Percentiles rank a stretch among this genome's conserved stretches.
Evolutionary conservation across 2,329 filamentous ascomycete species (phyloP).

Genomic region (Aureobasidium sp.): DNA sequence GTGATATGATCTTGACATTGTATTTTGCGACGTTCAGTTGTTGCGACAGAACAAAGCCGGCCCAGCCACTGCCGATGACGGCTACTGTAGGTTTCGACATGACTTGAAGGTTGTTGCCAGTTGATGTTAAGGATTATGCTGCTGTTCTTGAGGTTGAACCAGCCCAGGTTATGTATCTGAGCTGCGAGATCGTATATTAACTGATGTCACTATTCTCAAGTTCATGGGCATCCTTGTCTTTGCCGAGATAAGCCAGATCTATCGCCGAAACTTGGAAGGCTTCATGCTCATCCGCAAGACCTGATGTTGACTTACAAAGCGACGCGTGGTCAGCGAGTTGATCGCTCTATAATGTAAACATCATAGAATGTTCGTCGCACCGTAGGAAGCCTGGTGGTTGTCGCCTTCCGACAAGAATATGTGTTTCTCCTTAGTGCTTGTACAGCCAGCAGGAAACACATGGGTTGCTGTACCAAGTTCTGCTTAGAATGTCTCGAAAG

Average conservation of each 20-base stretch:
- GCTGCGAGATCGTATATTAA: not conserved
- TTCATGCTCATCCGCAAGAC: not conserved
- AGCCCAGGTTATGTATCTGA: not conserved
- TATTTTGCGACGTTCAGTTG: conserved; percentile 32
- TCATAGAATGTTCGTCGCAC: too few relatives aligned
- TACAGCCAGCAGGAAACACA: too few relatives aligned
- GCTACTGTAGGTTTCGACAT: conserved; percentile 21
- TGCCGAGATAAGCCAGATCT: conserved; percentile 1
- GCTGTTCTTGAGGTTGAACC: not conserved
- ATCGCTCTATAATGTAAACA: too few relatives aligned
- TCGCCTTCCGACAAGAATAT: too few relatives aligned
- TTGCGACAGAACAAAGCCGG: conserved; percentile 35
- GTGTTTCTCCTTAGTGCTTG: too few relatives aligned
- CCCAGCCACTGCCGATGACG: conserved; percentile 37
- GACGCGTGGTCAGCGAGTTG: not conserved
- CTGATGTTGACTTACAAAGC: not conserved
- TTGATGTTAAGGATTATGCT: too few relatives aligned
- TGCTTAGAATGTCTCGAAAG: too few relatives aligned
- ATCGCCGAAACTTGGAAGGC: not conserved
- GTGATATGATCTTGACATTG: conserved; percentile 37
- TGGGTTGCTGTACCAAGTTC: too few relatives aligned
- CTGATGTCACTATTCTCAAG: not conserved
- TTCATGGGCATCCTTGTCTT: not conserved
- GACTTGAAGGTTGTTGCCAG: too few relatives aligned
- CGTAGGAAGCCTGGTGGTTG: too few relatives aligned